phyloP scores from a whole-genome alignment of 768 basidiomycete genomes.

The Boletus sp. region DNA sequence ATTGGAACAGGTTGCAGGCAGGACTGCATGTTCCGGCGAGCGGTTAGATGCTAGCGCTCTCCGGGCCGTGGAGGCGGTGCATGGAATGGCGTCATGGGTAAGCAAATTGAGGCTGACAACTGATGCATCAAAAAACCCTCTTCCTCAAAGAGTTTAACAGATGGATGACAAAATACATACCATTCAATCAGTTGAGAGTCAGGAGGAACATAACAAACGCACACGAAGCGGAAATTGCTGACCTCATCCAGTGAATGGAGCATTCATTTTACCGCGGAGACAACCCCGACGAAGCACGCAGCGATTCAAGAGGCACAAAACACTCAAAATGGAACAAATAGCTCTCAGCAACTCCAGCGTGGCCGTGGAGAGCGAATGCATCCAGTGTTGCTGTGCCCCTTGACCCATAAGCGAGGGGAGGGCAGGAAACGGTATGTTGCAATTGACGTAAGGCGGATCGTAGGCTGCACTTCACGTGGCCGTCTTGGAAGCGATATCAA shows the following conservation, averaged over 20 bases:
- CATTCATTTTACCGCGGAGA: conserved; percentile 17
- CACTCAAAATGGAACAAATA: conserved; percentile 12
- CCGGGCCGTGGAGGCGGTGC: conserved; percentile 28
- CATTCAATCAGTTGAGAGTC: conserved; percentile 12
- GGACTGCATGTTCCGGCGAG: conserved; percentile 29
- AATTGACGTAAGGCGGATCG: conserved; percentile 30
- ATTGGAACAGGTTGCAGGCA: conserved; percentile 33
- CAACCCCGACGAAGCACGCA: conserved; percentile 8
- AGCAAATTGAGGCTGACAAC: conserved; percentile 18
- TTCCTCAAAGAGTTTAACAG: conserved; percentile 32
- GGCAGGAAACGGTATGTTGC: conserved; percentile 31
- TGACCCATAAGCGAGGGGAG: conserved; percentile 30
- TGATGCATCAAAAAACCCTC: conserved; percentile 32
- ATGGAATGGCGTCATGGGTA: conserved; percentile 25
- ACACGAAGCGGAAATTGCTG: conserved; percentile 28
- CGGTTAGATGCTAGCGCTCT: conserved; percentile 24
- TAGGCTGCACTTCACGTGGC: conserved; percentile 20
- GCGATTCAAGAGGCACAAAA: conserved; percentile 12
- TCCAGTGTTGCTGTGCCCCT: conserved; percentile 19
- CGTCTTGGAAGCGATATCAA: conserved; percentile 15
- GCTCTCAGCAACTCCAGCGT: conserved; percentile 19
- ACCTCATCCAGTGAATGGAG: conserved; percentile 14
- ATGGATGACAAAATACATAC: conserved; percentile 15
- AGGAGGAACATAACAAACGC: conserved; percentile 3
- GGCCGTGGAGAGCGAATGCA: conserved; percentile 29